Evolutionary conservation across 257 asterid genomes (phyloP).

Genomic region (Marsdenia floribunda): DNA sequence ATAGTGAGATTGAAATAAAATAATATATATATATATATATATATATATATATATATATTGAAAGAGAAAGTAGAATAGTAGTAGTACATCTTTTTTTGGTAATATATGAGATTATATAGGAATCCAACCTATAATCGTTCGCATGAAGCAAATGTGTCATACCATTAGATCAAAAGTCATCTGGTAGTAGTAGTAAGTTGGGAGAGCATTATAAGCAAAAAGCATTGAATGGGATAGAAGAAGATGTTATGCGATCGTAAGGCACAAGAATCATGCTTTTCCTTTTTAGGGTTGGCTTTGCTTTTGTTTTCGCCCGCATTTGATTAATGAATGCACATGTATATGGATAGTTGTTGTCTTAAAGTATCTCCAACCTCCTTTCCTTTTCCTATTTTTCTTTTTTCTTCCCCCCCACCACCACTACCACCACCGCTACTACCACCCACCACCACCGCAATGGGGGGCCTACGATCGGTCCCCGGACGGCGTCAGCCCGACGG

Average conservation of each 20-base stretch:
- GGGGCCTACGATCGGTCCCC: neutral
- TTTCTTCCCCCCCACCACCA: neutral
- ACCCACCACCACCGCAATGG: neutral
- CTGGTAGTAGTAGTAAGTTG: neutral
- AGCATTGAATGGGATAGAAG: slow-evolving; percentile 10
- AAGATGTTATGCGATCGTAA: slow-evolving; percentile 24
- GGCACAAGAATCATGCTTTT: slow-evolving; percentile 45
- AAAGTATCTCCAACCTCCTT: slow-evolving; percentile 35
- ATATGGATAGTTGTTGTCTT: slow-evolving; percentile 36
- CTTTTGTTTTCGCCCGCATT: slow-evolving; percentile 47
- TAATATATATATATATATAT: no score
- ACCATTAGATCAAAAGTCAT: no score
- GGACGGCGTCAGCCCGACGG: neutral
- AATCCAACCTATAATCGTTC: no score
- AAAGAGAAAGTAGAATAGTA: neutral
- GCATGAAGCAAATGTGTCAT: no score
- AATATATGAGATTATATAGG: no score
- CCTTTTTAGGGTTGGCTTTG: slow-evolving; percentile 20
- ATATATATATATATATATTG: neutral
- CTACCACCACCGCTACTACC: neutral
- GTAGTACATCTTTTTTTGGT: no score
- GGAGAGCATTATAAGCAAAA: neutral
- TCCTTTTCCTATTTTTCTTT: neutral
- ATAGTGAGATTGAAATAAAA: no score
- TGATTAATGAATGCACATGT: slow-evolving; percentile 70